Evolutionary conservation across 2,329 filamentous ascomycete species (phyloP).

Genomic region (Colletotrichum sp.): DNA sequence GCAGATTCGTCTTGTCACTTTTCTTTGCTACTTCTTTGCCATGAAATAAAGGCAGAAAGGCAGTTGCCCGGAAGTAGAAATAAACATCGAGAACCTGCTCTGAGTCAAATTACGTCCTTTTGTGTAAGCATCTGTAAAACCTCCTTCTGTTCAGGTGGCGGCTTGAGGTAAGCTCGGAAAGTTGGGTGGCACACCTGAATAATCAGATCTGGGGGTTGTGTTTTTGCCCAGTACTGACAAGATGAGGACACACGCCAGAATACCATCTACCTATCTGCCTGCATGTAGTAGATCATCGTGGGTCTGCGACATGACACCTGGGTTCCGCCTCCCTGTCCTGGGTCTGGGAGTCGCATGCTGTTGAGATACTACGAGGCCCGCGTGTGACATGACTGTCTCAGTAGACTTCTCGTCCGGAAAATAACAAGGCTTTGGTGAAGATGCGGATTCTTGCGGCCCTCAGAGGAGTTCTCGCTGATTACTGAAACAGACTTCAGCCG

Average conservation of each 20-base stretch:
- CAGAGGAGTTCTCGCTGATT: not conserved
- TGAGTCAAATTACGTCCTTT: not conserved
- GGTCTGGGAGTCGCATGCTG: not conserved
- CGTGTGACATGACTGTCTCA: not conserved
- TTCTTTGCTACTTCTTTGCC: not conserved
- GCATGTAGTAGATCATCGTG: not conserved
- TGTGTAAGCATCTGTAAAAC: not conserved
- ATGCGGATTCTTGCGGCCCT: not conserved
- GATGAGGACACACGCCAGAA: not conserved
- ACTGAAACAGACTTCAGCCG: not conserved
- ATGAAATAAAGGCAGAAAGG: not conserved
- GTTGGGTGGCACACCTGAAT: not conserved
- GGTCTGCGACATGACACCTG: not conserved
- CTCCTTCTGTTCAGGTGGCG: not conserved
- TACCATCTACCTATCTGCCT: not conserved
- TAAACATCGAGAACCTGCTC: not conserved
- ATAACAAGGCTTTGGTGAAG: not conserved
- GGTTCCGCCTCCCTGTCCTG: not conserved
- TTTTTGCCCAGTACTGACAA: too few species aligned
- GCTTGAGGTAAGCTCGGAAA: not conserved
- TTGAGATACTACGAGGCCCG: not conserved
- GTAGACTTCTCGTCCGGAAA: not conserved
- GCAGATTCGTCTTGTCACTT: too few species aligned
- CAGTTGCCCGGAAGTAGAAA: not conserved
- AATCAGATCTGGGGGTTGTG: accelerated